Base-by-base conservation (phyloP, 192 early-diverging fungal genomes). In the Paraglomus brasilianum region DNA sequence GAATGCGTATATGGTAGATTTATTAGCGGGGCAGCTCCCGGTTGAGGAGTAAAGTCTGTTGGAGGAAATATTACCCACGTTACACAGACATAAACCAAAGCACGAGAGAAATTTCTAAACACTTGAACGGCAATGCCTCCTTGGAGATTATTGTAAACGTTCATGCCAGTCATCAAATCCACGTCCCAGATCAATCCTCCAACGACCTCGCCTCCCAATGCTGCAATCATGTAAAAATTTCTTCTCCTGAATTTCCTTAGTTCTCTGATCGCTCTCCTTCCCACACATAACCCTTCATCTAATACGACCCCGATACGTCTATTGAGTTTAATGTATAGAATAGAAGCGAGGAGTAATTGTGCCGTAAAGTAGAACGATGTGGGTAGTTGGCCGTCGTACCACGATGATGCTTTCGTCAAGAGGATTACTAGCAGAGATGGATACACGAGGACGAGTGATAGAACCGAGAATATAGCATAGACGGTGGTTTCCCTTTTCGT, bases 221-320 rank as follows among this genome's bases (percentile, higher is more conserved):
- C 30, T 30, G 30, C 30, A 30, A 56, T 17, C 53, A 56, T 11
- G 36, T 56, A 56, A 17, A 17, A 56, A 56, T 56, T 56, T 56
- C 53, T 17, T 21, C 10, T 56, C 36, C 53, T 11, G 36, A 56
- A 56, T 56, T 30, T 11, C 36, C 53, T 56, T 22, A 56, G 17
- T 22, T 56, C 53, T 17, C 53, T 17, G 36, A 56, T 56, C 17
- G 53, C 11, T 56, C 36, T 56, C 11, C 53, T 17, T 30, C 53
- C 53, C 17, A 56, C 53, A 11, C 17, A 30, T 21, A 56, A 21
- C 21, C 53, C 53, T 30, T 56, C 53, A 1, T 17, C 36, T 10
- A 56, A 21, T 10, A 56, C 53, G 11, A 56, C 4, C 53, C 36
- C 36, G 19, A 56, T 56, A 17, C 53, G 53, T 56, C 53, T 17